Evolutionary conservation across 129 eudicot species (phyloP).

Genomic region (Kitagawia praeruptora): DNA sequence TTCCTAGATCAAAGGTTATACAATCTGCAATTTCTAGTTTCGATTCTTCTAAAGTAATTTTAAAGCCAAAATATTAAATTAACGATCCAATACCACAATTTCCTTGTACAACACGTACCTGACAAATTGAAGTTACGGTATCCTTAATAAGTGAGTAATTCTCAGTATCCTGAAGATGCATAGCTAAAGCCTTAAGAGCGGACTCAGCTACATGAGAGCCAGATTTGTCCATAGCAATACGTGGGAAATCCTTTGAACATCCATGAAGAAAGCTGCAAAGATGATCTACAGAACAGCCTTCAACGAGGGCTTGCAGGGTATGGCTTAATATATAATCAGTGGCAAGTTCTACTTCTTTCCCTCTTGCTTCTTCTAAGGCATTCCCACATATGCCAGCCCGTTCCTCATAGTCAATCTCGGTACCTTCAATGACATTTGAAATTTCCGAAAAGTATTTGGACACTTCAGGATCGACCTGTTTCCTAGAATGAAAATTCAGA

Average conservation of each 20-base stretch:
- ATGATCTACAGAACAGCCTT: slow-evolving; percentile 68
- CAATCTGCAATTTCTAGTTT: neutral
- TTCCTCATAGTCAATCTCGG: slow-evolving; percentile 67
- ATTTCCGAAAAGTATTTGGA: slow-evolving; percentile 46
- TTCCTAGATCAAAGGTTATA: neutral
- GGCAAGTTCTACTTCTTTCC: slow-evolving; percentile 92
- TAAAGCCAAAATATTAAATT: neutral
- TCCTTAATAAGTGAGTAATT: slow-evolving; percentile 46
- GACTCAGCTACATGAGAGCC: slow-evolving; percentile 99
- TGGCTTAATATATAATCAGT: slow-evolving; percentile 86
- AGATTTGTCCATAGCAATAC: slow-evolving; percentile 68
- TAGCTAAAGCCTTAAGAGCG: slow-evolving; percentile 72
- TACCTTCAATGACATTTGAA: slow-evolving; percentile 50
- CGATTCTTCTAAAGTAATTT: neutral
- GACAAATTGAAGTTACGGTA: slow-evolving; percentile 55
- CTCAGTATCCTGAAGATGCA: slow-evolving; percentile 60
- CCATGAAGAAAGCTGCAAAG: slow-evolving; percentile 69
- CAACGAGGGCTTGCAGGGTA: slow-evolving; percentile 75
- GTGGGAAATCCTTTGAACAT: slow-evolving; percentile 54
- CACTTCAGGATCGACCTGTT: slow-evolving; percentile 51
- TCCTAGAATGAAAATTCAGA: slow-evolving; percentile 29
- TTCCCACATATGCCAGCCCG: slow-evolving; percentile 63
- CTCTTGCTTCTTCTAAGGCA: slow-evolving; percentile 87
- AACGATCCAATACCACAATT: neutral
- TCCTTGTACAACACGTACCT: slow-evolving; percentile 27